phyloP scores from a whole-genome alignment of 768 basidiomycete species.

The Serendipita sp. region DNA sequence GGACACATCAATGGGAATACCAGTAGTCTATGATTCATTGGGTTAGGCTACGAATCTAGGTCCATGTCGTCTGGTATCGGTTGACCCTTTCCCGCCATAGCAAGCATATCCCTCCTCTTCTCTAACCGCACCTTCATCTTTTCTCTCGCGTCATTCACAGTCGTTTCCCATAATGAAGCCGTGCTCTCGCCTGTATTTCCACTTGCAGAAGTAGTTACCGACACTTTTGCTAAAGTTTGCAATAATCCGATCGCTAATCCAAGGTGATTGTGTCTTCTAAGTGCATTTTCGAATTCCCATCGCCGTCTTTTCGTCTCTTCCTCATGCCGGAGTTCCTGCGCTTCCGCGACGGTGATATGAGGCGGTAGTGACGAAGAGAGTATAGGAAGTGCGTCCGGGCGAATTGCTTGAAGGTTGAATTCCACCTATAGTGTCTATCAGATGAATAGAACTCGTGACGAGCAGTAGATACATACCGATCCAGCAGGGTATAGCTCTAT shows the following conservation, averaged over 20 bases:
- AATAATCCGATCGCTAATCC: slow-evolving; percentile 62
- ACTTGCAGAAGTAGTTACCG: slow-evolving; percentile 37
- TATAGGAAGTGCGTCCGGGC: slow-evolving; percentile 58
- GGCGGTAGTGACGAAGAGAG: slow-evolving; percentile 20
- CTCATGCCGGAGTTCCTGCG: slow-evolving; percentile 29
- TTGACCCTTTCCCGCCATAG: not conserved
- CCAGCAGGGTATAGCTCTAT: slow-evolving; percentile 84
- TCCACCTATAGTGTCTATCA: slow-evolving; percentile 39
- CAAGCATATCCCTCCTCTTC: not conserved
- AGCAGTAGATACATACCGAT: slow-evolving; percentile 38
- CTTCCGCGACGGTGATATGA: slow-evolving; percentile 25
- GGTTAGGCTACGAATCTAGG: not conserved
- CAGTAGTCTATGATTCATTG: too few species aligned
- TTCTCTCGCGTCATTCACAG: slow-evolving; percentile 28
- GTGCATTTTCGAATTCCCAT: slow-evolving; percentile 86
- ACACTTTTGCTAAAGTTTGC: slow-evolving; percentile 55
- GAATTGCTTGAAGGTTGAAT: slow-evolving; percentile 80
- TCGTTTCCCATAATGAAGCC: slow-evolving; percentile 16
- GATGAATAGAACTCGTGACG: not conserved
- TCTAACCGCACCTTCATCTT: slow-evolving; percentile 21
- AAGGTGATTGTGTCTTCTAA: slow-evolving; percentile 74
- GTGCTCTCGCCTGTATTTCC: slow-evolving; percentile 18
- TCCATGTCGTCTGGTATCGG: not conserved
- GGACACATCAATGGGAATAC: too few species aligned
- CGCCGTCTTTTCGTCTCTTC: slow-evolving; percentile 59